Percentiles rank a stretch among this genome's conserved stretches.
Conservation (phyloP, 805 yeast genomes). For the Tetrapisispora phaffii region DNA sequence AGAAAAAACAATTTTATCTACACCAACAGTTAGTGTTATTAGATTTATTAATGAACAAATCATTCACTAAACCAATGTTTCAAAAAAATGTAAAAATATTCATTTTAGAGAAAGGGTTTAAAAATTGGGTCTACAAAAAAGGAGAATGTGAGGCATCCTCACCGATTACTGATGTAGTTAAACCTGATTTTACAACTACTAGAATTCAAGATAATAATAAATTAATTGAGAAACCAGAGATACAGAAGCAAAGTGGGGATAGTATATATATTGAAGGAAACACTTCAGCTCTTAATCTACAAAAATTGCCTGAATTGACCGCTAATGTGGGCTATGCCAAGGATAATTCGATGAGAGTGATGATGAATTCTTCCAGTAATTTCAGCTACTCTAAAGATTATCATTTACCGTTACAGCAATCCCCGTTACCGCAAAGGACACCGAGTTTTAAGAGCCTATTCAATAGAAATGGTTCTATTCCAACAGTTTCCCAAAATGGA, state of each 20-base stretch:
- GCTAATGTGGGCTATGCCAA: slow-evolving; percentile 11
- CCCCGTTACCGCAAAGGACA: slow-evolving; percentile 11
- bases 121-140: slow-evolving; percentile 15
- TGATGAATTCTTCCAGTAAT: slow-evolving; percentile 13
- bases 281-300: slow-evolving; percentile 15
- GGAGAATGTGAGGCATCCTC: slow-evolving; percentile 6
- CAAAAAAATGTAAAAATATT: slow-evolving; percentile 10
- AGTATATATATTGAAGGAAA: slow-evolving; percentile 18
- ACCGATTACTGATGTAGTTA: background rate
- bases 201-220: background rate
- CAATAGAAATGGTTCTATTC: slow-evolving; percentile 7
- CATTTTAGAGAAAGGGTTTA: slow-evolving; percentile 19
- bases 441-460: slow-evolving; percentile 18
- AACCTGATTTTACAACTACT: background rate
- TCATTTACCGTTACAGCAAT: slow-evolving; percentile 9
- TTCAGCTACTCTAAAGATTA: slow-evolving; percentile 5
- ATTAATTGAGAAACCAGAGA: background rate
- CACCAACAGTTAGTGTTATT: slow-evolving; percentile 17
- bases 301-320: slow-evolving; percentile 14
- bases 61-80: slow-evolving; percentile 23
- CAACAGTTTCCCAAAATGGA: slow-evolving; percentile 4
- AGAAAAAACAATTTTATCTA: slow-evolving; percentile 10
- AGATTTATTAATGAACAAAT: slow-evolving; percentile 18
- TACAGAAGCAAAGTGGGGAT: slow-evolving; percentile 2
- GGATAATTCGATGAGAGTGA: slow-evolving; percentile 17